Evolutionary conservation across 306 rosid species (phyloP), one percentile per base, ranked within the genome.

Genomic region (Betula pendula): DNA sequence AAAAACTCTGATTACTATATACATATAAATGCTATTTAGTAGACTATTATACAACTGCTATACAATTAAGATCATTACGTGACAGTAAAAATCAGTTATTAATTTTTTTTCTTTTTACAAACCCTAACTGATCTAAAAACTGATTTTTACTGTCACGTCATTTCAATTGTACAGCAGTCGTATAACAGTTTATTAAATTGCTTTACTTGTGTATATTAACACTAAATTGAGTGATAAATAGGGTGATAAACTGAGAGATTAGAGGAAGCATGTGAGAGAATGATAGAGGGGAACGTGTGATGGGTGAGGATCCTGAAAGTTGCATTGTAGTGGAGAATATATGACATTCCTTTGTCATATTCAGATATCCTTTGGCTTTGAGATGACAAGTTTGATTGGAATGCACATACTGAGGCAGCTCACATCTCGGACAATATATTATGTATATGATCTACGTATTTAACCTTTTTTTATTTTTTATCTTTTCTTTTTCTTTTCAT

Each of bases 321-420:
- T 70, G 70, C 48, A 75, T 75, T 31, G 77, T 62, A 70, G 74
- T 63, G 44, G 73, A 22, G 73, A 80, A 74, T 58, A 68, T 77
- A 74, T 80, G 72, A 67, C 73, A 83, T 81, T 84, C 87, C 68
- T 68, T 80, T 72, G 82, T 79, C 88, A 77, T 75, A 63, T 76
- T 86, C 90, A 53, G 9, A 62, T 13, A 38, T 38, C 42, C 42
- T 38, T 38, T 35, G 40, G 77, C 71, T 87, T 84, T 79, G 80
- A 70, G 50, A 62, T 33, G 71, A 60, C 1, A 75, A 47, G 4
- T 75, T 79, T 38, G 44, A 72, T 75, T 72, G 79, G 55, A 69
- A 3, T 38, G 29, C 70, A 66, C 48, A 35, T 35, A 35, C 49
- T 63, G 48, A 66, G 48, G 70, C 70, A 38, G 27, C 48, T 17